These are phyloP conservation scores for Stylosanthes scabra DNA, from an alignment of 331 rosid species.

Conservation along the genomic window DNA sequence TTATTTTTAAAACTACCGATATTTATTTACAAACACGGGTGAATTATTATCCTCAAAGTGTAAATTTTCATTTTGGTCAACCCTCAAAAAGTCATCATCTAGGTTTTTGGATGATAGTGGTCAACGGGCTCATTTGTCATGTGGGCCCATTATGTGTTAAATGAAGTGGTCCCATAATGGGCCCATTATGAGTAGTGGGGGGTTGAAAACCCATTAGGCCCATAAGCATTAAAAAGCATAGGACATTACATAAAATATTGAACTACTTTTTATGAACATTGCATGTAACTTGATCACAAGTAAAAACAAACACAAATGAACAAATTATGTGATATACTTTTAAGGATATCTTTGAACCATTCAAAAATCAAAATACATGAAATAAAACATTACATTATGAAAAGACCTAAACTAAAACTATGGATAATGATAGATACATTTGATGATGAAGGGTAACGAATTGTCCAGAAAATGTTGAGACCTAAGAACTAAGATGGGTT, in stretches of 20 bases:
- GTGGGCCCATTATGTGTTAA: constrained; percentile 6
- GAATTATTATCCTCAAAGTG: too few species aligned
- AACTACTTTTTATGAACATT: background rate
- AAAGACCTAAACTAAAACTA: background rate
- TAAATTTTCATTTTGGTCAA: background rate
- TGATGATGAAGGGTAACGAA: background rate
- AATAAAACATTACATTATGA: background rate
- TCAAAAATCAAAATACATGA: background rate
- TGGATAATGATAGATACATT: background rate
- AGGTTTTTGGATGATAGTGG: background rate
- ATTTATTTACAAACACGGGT: too few species aligned
- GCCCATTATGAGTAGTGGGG: background rate
- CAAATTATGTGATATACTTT: background rate
- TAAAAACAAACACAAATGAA: background rate
- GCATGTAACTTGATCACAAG: background rate
- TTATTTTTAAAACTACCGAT: too few species aligned
- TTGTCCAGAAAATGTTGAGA: background rate
- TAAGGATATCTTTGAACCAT: background rate
- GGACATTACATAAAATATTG: background rate
- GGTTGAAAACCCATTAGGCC: background rate
- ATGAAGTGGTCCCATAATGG: background rate
- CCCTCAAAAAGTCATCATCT: background rate
- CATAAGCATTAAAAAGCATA: background rate
- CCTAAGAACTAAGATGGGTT: background rate
- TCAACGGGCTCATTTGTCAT: background rate